phyloP scores from a whole-genome alignment of 495 filamentous ascomycete species.

The Aspergillus carlsbadensis region DNA sequence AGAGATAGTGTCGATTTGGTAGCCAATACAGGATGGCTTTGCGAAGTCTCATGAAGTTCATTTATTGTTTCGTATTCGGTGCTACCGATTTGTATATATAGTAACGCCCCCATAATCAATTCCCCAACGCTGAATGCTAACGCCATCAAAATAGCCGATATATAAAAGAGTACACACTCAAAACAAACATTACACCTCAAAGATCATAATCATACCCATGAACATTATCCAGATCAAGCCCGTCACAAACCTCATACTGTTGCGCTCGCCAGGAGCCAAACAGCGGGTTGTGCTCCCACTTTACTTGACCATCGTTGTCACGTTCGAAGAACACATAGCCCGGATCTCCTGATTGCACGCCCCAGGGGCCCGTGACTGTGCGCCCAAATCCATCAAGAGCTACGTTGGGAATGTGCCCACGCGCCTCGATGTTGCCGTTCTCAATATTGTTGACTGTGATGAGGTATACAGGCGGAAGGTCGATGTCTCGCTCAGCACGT shows the following conservation, averaged over 20 bases:
- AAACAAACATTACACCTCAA: constrained; percentile 8
- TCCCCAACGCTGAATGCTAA: background rate
- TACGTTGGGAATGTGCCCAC: constrained; percentile 43
- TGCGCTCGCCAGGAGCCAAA: constrained; percentile 43
- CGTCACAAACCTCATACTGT: constrained; percentile 37
- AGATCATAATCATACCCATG: constrained; percentile 16
- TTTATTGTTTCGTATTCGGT: background rate
- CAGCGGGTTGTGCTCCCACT: constrained; percentile 35
- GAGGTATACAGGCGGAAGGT: constrained; percentile 40
- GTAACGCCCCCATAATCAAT: too few relatives aligned
- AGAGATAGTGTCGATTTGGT: background rate
- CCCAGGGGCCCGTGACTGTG: constrained; percentile 32
- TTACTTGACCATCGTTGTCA: constrained; percentile 37
- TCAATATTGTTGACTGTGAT: constrained; percentile 45
- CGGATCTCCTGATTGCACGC: constrained; percentile 23
- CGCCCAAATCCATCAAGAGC: constrained; percentile 36
- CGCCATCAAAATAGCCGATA: constrained; percentile 1
- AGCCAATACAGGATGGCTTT: background rate
- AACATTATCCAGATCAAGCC: constrained; percentile 35
- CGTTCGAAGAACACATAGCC: constrained; percentile 46
- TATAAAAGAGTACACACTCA: background rate
- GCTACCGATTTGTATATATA: too few relatives aligned
- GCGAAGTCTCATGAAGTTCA: background rate
- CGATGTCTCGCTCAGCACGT: constrained; percentile 33
- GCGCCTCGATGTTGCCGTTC: constrained; percentile 37